phyloP scores from a whole-genome alignment of 225 moss, liverwort and hornwort species.

The Polytrichum commune region DNA sequence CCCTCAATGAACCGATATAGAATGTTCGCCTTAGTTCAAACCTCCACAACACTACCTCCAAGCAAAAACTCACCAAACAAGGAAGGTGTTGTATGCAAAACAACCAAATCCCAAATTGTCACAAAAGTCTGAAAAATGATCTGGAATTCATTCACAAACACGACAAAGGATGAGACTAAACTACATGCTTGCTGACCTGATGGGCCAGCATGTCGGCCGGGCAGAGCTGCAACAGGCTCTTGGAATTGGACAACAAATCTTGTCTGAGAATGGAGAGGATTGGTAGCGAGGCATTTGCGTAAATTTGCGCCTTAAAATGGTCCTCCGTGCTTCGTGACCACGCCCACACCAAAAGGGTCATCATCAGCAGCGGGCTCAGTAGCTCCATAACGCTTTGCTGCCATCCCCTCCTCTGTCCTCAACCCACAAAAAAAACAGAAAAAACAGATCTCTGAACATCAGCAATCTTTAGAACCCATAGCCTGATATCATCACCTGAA shows the following conservation, averaged over 20 bases:
- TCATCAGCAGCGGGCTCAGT: slow-evolving; percentile 77
- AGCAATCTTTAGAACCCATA: neutral
- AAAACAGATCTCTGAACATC: neutral
- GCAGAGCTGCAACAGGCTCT: slow-evolving; percentile 53
- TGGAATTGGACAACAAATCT: slow-evolving; percentile 28
- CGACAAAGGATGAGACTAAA: no score
- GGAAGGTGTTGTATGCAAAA: neutral
- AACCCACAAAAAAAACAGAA: neutral
- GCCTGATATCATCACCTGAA: no score
- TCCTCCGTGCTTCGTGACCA: slow-evolving; percentile 66
- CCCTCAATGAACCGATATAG: no score
- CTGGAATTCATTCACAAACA: no score
- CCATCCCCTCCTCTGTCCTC: slow-evolving; percentile 63
- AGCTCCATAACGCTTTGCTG: slow-evolving; percentile 77
- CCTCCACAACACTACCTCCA: neutral
- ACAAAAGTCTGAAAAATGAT: no score
- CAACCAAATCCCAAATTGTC: neutral
- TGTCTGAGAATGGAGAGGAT: slow-evolving; percentile 36
- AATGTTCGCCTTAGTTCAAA: no score
- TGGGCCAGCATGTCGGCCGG: slow-evolving; percentile 39
- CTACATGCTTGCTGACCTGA: slow-evolving; percentile 17
- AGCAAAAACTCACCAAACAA: neutral
- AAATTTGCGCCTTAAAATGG: slow-evolving; percentile 51
- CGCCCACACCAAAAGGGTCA: slow-evolving; percentile 77
- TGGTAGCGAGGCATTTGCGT: slow-evolving; percentile 60